Evolutionary conservation across 768 basidiomycete genomes (phyloP).

Genomic region (Suillus subalutaceus): DNA sequence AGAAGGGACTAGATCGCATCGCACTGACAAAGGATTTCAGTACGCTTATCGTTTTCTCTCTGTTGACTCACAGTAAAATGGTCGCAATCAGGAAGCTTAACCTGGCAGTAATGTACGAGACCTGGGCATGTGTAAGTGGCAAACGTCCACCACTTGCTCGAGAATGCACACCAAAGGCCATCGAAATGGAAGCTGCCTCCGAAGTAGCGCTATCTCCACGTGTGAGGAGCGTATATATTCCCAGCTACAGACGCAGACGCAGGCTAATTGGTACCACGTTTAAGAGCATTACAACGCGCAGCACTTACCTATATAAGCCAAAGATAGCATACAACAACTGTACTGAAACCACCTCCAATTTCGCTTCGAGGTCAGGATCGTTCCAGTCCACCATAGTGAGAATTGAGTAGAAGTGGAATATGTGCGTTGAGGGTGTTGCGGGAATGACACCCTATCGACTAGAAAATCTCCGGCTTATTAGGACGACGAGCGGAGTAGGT

Average conservation of each 20-base stretch:
- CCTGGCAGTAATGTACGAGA: neutral
- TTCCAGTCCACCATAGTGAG: neutral
- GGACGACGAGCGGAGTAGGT: neutral
- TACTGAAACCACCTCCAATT: neutral
- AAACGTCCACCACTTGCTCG: neutral
- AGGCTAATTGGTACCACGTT: neutral
- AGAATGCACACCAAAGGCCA: slow-evolving; percentile 1
- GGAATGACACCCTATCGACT: neutral
- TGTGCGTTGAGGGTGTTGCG: neutral
- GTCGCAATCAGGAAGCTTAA: neutral
- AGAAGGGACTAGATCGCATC: neutral
- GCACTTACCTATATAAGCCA: neutral
- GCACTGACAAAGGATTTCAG: neutral
- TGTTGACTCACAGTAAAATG: neutral
- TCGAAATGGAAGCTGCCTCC: neutral
- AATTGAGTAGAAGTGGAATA: neutral
- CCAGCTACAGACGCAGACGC: neutral
- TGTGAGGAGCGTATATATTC: slow-evolving; percentile 5
- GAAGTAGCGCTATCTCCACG: neutral
- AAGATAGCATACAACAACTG: neutral
- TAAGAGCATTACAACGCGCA: neutral
- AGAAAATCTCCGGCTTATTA: neutral
- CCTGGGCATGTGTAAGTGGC: neutral
- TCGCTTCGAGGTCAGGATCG: neutral
- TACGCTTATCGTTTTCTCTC: neutral